Evolutionary conservation across 352 stramenopile species (phyloP).

Genomic region (Phytophthora sansomeana): DNA sequence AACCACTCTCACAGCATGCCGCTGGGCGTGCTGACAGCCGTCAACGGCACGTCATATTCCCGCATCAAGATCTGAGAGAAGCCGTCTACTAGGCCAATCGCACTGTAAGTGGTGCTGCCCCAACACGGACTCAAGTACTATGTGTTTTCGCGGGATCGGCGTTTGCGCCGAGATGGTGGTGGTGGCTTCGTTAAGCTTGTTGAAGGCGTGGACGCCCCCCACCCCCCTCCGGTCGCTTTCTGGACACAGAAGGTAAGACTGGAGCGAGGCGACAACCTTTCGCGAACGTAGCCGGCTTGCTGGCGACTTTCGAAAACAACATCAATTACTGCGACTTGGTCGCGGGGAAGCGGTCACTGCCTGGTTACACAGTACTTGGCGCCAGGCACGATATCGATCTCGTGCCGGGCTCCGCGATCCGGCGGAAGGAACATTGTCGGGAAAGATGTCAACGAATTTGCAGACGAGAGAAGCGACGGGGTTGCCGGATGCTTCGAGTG

Average conservation of each 20-base stretch:
- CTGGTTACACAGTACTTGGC: slow-evolving; percentile 42
- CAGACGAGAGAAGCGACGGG: slow-evolving; percentile 10
- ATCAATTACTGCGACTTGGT: slow-evolving; percentile 36
- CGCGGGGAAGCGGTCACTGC: slow-evolving; percentile 34
- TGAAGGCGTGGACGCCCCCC: slow-evolving; percentile 44
- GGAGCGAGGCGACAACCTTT: slow-evolving; percentile 26
- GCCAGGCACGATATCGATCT: slow-evolving; percentile 34
- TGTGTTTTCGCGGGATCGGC: slow-evolving; percentile 39
- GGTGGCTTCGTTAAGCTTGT: slow-evolving; percentile 45
- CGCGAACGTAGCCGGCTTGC: slow-evolving; percentile 15
- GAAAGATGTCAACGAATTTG: slow-evolving; percentile 29
- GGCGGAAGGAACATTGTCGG: slow-evolving; percentile 31
- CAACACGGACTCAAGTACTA: slow-evolving; percentile 33
- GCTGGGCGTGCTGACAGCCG: slow-evolving; percentile 29
- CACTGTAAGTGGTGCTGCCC: slow-evolving; percentile 39
- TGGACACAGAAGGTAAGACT: slow-evolving; percentile 38
- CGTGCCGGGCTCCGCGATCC: slow-evolving; percentile 28
- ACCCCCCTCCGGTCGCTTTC: slow-evolving; percentile 27
- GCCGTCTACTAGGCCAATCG: slow-evolving; percentile 35
- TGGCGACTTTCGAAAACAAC: slow-evolving; percentile 23
- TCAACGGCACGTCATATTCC: slow-evolving; percentile 13
- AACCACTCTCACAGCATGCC: slow-evolving; percentile 39
- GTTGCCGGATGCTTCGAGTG: slow-evolving; percentile 6
- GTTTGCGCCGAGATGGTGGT: slow-evolving; percentile 38
- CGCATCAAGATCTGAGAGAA: slow-evolving; percentile 44